phyloP scores from a whole-genome alignment of 2,329 filamentous ascomycete genomes.

The Exophiala xenobiotica region DNA sequence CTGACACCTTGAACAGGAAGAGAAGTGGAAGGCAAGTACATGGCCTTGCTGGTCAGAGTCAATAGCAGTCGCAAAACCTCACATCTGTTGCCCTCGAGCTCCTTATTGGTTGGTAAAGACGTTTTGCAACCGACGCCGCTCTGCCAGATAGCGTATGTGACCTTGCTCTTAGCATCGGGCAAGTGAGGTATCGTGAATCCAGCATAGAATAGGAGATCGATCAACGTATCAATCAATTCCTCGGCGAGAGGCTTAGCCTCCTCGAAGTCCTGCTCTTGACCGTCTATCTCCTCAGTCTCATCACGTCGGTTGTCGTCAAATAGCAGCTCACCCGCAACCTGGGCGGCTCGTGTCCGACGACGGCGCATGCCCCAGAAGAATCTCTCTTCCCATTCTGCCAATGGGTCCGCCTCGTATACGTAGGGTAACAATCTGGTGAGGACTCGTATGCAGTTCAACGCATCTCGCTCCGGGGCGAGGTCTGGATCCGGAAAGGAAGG shows the following conservation, averaged over 20 bases:
- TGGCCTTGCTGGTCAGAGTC: conserved; percentile 82
- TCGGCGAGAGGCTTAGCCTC: conserved; percentile 85
- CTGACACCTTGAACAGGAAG: conserved; percentile 80
- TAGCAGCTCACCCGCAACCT: conserved; percentile 71
- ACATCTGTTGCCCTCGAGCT: conserved; percentile 87
- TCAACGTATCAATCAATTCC: conserved; percentile 84
- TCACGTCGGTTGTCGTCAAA: conserved; percentile 72
- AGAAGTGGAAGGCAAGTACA: conserved; percentile 81
- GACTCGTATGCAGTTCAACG: conserved; percentile 91
- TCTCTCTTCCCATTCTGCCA: conserved; percentile 81
- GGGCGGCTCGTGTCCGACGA: conserved; percentile 67
- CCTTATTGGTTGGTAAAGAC: conserved; percentile 80
- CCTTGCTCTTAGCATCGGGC: conserved; percentile 70
- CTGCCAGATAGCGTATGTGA: conserved; percentile 95
- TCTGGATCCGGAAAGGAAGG: conserved; percentile 87
- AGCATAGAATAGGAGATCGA: conserved; percentile 88
- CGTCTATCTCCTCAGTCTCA: conserved; percentile 43
- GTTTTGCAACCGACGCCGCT: conserved; percentile 95
- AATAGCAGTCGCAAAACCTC: conserved; percentile 85
- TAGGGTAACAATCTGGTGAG: conserved; percentile 87
- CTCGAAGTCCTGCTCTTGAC: conserved; percentile 66
- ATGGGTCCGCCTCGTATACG: conserved; percentile 81
- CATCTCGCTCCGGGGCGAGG: conserved; percentile 77
- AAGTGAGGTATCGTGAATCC: conserved; percentile 81
- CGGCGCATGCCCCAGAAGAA: conserved; percentile 86